Conservation (phyloP, 1,139 yeast species). For the Nakaseomyces uthaithaninus region DNA sequence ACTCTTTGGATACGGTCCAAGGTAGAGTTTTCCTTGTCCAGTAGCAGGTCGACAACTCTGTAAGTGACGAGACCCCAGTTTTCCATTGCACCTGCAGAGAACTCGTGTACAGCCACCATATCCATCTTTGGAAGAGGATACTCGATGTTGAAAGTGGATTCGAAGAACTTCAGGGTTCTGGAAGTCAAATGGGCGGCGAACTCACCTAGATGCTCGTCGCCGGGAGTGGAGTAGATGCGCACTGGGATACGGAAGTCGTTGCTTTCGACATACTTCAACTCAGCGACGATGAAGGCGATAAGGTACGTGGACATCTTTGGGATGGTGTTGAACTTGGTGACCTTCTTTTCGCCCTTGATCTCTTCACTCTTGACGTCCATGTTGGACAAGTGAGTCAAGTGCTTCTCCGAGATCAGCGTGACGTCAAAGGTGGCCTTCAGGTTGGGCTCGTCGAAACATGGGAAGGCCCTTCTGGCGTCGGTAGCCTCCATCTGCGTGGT, state of each 20-base stretch:
- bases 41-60: constrained; percentile 59
- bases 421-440: constrained; percentile 72
- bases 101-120: constrained; percentile 66
- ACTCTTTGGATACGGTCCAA: constrained; percentile 43
- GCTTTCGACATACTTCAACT: constrained; percentile 60
- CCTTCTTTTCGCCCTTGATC: constrained; percentile 42
- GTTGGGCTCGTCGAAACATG: constrained; percentile 83
- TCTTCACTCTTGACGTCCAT: constrained; percentile 58
- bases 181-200: constrained; percentile 62
- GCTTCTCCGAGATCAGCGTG: constrained; percentile 49
- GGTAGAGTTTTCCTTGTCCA: constrained; percentile 44
- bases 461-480: constrained; percentile 86
- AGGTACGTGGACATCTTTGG: constrained; percentile 71
- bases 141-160: constrained; percentile 53
- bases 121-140: constrained; percentile 71
- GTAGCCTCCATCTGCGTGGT: constrained; percentile 88
- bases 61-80: constrained; percentile 73
- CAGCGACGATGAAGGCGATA: constrained; percentile 73
- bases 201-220: constrained; percentile 53
- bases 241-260: constrained; percentile 43
- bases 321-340: constrained; percentile 46
- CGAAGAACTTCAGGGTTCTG: constrained; percentile 58
- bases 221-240: constrained; percentile 63
- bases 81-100: constrained; percentile 77
- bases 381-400: constrained; percentile 65